Base-by-base conservation (phyloP, 164 flowering plant species). In the Chimonanthus praecox region DNA sequence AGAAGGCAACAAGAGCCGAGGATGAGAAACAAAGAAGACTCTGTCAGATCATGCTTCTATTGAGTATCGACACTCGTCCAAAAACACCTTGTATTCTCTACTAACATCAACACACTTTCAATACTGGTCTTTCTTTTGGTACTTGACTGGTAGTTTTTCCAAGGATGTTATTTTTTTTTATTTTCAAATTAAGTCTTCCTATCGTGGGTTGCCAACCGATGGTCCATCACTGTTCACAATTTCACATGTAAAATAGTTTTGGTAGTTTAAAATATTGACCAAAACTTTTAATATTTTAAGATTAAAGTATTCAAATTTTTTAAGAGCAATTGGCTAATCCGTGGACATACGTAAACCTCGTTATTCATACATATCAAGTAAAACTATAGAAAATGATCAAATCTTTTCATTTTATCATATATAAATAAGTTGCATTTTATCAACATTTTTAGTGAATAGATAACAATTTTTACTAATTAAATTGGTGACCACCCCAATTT, bases 1-100 rank as follows among this genome's bases (percentile, higher is more conserved):
- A 50, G 72, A 69, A 69, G 49, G 80, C 50, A 47, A 51, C 74
- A 78, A 71, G 71, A 72, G n/a, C 43, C 63, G 48, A 74, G 71
- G 9, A 54, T 66, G 71, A 75, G 78, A 71, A 80, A 69, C 67
- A 78, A 47, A 47, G 13, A 9, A 47, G 44, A 63, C 13, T 10
- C 15, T 45, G 18, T 45, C 20, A 47, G 6, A 62, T 46, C 67
- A 8, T 61, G 49, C 11, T 60, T 49, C 33, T 5, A 63, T 45
- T 48, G 67, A 49, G 11, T n/a, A 7, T 45, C 16, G 16, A 43
- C 68, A 65, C 60, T 11, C 16, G 60, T 54, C 16, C 4, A n/a
- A 10, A 54, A 54, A 54, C 0, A n/a, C 60, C 16, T 54, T 13
- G 16, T 11, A 15, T 3, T 54, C 16, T 54, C 33, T 33, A 33